Evolutionary conservation across 495 filamentous ascomycete species (phyloP).

Genomic region (Penicillium manginii): DNA sequence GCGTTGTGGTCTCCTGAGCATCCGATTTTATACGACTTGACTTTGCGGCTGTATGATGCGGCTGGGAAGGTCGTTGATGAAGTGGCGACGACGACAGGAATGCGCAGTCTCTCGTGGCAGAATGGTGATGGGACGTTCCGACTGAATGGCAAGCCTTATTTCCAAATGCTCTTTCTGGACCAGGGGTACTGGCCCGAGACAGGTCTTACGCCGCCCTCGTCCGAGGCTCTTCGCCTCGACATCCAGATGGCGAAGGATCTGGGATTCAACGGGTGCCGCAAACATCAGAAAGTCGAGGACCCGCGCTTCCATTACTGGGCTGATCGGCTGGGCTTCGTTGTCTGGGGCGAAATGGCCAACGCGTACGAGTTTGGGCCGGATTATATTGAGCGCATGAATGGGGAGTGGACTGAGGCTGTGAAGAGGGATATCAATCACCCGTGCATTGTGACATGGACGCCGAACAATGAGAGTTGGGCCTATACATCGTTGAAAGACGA

Average conservation of each 20-base stretch:
- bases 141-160: conserved; percentile 41
- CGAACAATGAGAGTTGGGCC: conserved; percentile 65
- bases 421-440: conserved; percentile 63
- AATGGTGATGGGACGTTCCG: conserved; percentile 43
- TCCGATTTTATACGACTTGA: conserved; percentile 42
- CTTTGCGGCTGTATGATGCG: conserved; percentile 28
- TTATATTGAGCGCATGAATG: conserved; percentile 54
- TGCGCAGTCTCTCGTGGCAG: conserved; percentile 41
- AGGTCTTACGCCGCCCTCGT: conserved; percentile 42
- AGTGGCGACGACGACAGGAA: conserved; percentile 38
- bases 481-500: conserved; percentile 54
- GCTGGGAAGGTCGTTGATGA: conserved; percentile 27
- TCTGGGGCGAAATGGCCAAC: conserved; percentile 48
- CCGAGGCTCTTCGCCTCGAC: conserved; percentile 35
- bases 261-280: conserved; percentile 44
- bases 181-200: conserved; percentile 47
- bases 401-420: conserved; percentile 61
- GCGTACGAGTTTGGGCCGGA: conserved; percentile 54
- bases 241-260: conserved; percentile 37
- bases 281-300: conserved; percentile 48
- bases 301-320: conserved; percentile 44
- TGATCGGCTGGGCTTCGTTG: conserved; percentile 42
- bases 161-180: conserved; percentile 42
- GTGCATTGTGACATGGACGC: conserved; percentile 64
- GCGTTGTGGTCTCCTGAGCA: conserved; percentile 45